Percentiles rank a stretch among this genome's conserved stretches.
These are phyloP conservation scores for Luffa aegyptiaca DNA, from an alignment of 306 rosid genomes.

Conservation along the genomic window DNA sequence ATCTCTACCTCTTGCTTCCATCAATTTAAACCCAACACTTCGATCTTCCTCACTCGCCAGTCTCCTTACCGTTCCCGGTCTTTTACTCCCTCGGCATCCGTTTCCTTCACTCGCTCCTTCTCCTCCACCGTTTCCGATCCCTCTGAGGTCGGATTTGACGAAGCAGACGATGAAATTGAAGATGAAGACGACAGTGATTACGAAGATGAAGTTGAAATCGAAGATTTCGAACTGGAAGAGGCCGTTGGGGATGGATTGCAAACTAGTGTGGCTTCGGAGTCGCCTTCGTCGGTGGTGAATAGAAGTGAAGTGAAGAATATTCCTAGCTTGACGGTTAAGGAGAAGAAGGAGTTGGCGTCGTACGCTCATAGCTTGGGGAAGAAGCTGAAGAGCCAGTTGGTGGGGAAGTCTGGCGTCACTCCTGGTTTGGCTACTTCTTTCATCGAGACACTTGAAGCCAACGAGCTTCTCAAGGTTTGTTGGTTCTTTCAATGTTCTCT, in stretches of 20 bases:
- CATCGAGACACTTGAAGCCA: constrained; percentile 75
- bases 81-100: background rate
- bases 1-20: constrained; percentile 8
- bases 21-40: background rate
- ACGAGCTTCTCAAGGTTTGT: constrained; percentile 86
- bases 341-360: constrained; percentile 78
- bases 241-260: constrained; percentile 11
- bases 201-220: constrained; percentile 10
- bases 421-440: constrained; percentile 57
- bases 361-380: constrained; percentile 82
- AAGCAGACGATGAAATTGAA: background rate
- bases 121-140: constrained; percentile 19
- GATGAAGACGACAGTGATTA: constrained; percentile 14
- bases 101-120: constrained; percentile 20
- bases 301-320: constrained; percentile 30
- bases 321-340: constrained; percentile 59
- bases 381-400: constrained; percentile 80
- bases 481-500: background rate
- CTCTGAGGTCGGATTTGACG: background rate
- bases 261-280: constrained; percentile 10
- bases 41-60: background rate
- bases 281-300: constrained; percentile 30
- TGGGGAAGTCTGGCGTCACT: constrained; percentile 83
- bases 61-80: background rate
- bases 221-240: constrained; percentile 17